Evolutionary conservation across 75 land plant species (phyloP).

Genomic region (Larix kaempferi): DNA sequence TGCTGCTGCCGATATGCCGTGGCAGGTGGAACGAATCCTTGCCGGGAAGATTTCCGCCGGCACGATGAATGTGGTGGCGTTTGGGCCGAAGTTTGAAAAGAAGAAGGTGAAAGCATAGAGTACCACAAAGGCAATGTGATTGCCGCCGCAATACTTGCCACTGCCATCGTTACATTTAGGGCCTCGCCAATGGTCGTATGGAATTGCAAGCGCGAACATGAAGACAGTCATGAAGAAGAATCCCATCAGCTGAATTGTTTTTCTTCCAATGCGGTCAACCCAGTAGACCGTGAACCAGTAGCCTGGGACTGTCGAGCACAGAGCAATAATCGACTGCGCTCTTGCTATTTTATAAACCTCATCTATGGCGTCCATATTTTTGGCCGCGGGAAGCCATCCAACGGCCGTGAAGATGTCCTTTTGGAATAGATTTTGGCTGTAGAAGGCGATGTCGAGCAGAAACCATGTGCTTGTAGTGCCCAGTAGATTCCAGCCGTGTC

Average conservation of each 20-base stretch:
- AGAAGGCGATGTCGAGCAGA: constrained; percentile 43
- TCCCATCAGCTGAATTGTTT: constrained; percentile 41
- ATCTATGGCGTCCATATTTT: constrained; percentile 37
- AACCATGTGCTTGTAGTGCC: constrained; percentile 40
- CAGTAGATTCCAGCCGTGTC: constrained; percentile 36
- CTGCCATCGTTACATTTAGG: too few species aligned
- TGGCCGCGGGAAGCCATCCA: constrained; percentile 36
- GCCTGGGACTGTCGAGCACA: constrained; percentile 61
- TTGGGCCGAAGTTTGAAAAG: constrained; percentile 60
- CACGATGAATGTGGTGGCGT: constrained; percentile 50
- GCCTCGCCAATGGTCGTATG: constrained; percentile 38
- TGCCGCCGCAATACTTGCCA: constrained; percentile 2
- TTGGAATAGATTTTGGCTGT: constrained; percentile 42
- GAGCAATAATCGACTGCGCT: constrained; percentile 56
- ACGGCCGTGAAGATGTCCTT: constrained; percentile 51
- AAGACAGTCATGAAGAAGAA: constrained; percentile 54
- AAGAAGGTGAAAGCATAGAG: constrained; percentile 41
- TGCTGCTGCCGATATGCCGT: constrained; percentile 50
- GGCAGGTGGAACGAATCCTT: constrained; percentile 51
- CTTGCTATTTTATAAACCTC: constrained; percentile 39
- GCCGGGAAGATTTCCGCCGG: constrained; percentile 46
- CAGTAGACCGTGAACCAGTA: constrained; percentile 58
- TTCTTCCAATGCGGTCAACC: constrained; percentile 41
- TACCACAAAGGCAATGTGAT: constrained; percentile 35
- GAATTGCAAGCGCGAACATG: constrained; percentile 54